These are phyloP conservation scores for Scleromitrula shiraiana DNA, from an alignment of 2,329 filamentous ascomycete species.

Conservation along the genomic window DNA sequence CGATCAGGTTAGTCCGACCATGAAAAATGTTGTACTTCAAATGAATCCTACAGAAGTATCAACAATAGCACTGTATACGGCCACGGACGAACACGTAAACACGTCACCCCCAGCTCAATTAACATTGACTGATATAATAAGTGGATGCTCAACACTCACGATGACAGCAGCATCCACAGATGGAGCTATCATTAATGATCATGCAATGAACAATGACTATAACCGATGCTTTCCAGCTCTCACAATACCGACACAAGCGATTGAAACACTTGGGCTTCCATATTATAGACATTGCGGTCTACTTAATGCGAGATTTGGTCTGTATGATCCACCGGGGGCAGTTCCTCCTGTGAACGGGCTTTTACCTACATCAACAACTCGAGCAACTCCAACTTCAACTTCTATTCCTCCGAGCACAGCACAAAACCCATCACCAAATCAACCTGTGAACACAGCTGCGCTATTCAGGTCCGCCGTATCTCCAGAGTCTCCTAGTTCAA, in stretches of 20 bases:
- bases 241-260: conserved; percentile 11
- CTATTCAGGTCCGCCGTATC: no score
- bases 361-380: conserved; percentile 19
- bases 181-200: conserved; percentile 7
- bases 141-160: conserved; percentile 23
- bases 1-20: conserved; percentile 28
- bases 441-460: conserved; percentile 10
- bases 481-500: neutral
- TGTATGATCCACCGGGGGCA: conserved; percentile 36
- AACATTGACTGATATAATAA: conserved; percentile 30
- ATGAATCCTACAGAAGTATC: conserved; percentile 31
- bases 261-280: conserved; percentile 16
- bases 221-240: conserved; percentile 19
- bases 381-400: conserved; percentile 9
- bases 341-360: conserved; percentile 29
- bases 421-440: conserved; percentile 13
- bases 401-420: conserved; percentile 14
- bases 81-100: conserved; percentile 19
- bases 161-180: neutral
- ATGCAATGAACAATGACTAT: conserved; percentile 11
- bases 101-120: conserved; percentile 23
- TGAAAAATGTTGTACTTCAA: conserved; percentile 27
- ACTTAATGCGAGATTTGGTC: conserved; percentile 31
- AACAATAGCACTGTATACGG: conserved; percentile 26
- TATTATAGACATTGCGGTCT: conserved; percentile 32